Evolutionary conservation across 768 basidiomycete genomes (phyloP).

Genomic region (Suillus hirtellus): DNA sequence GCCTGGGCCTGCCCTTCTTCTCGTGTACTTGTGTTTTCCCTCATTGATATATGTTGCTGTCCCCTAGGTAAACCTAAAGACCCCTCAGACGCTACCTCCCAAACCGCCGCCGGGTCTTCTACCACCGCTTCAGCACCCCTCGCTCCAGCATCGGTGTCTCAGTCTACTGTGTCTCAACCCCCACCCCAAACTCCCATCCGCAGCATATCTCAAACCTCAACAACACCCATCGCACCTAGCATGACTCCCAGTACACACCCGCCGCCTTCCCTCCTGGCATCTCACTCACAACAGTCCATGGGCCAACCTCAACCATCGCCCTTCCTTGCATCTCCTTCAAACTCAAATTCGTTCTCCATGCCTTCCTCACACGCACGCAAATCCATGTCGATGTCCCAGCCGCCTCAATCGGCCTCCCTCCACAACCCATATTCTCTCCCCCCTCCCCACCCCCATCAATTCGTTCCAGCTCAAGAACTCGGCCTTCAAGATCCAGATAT

Average conservation of each 20-base stretch:
- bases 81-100: constrained; percentile 10
- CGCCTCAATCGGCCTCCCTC: not conserved
- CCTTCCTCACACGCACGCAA: constrained; percentile 10
- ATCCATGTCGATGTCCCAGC: constrained; percentile 8
- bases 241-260: constrained; percentile 36
- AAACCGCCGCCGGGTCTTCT: constrained; percentile 13
- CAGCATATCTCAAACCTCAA: constrained; percentile 9
- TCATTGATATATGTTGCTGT: constrained; percentile 8
- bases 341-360: not conserved
- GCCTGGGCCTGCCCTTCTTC: not conserved
- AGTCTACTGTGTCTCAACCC: constrained; percentile 8
- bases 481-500: constrained; percentile 49
- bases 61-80: constrained; percentile 28
- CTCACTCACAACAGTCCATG: constrained; percentile 11
- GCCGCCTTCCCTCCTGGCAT: constrained; percentile 28
- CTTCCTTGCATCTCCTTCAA: constrained; percentile 20
- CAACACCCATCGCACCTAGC: constrained; percentile 20
- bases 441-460: constrained; percentile 7
- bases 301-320: constrained; percentile 21
- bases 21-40: not conserved
- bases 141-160: constrained; percentile 11
- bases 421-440: not conserved
- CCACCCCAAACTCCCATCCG: constrained; percentile 23
- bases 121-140: constrained; percentile 13
- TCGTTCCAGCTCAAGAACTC: constrained; percentile 41